These are phyloP conservation scores for Puccinia coronata DNA, from an alignment of 1,284 basidiomycete genomes.

Conservation along the genomic window DNA sequence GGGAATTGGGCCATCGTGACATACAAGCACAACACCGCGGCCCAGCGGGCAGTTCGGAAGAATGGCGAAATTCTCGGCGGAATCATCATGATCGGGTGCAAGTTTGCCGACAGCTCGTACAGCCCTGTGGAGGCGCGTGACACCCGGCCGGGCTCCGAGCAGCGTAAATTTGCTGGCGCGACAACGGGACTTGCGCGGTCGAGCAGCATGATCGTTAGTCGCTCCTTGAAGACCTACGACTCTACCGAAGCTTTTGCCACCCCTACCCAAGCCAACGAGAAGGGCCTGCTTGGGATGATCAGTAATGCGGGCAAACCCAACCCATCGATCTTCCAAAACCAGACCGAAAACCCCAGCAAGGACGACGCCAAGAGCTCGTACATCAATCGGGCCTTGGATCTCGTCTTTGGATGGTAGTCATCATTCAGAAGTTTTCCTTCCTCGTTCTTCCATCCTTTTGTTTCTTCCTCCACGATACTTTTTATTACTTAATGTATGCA, in stretches of 20 bases:
- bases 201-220: conserved; percentile 32
- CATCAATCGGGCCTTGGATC: conserved; percentile 41
- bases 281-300: conserved; percentile 28
- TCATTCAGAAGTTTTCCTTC: background rate
- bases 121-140: background rate
- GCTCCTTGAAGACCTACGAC: conserved; percentile 29
- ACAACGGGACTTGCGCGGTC: background rate
- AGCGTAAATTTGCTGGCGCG: background rate
- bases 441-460: background rate
- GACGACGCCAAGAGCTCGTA: conserved; percentile 19
- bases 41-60: conserved; percentile 71
- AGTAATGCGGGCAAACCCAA: conserved; percentile 40
- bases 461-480: background rate
- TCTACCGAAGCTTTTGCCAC: conserved; percentile 37
- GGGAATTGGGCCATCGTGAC: conserved; percentile 58
- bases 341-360: background rate
- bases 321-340: conserved; percentile 36
- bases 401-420: conserved; percentile 44
- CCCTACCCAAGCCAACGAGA: conserved; percentile 29
- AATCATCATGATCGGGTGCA: conserved; percentile 75
- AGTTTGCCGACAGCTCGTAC: conserved; percentile 65
- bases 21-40: conserved; percentile 69
- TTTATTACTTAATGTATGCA: background rate
- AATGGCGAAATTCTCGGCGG: conserved; percentile 74
- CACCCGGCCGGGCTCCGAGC: background rate